Conservation (phyloP, 192 early-diverging fungal genomes). For the Coemansia sp. region DNA sequence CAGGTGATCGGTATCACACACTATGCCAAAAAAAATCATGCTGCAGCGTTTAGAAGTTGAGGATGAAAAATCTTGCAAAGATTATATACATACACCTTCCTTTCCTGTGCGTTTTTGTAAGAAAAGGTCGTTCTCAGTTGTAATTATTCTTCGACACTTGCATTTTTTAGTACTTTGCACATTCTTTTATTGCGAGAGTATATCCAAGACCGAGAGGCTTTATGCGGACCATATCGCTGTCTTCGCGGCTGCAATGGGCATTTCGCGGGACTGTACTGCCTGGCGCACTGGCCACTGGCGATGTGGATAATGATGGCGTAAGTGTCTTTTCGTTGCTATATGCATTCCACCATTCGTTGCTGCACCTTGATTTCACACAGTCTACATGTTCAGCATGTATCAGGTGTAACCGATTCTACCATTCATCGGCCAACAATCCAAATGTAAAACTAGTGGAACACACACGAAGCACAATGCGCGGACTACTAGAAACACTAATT, state of each 20-base stretch:
- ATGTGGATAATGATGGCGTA: conserved; percentile 55
- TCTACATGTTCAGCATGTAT: too few species aligned
- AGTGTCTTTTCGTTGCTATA: conserved; percentile 5
- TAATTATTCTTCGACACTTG: neutral
- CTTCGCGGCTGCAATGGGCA: conserved; percentile 53
- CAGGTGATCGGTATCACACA: neutral
- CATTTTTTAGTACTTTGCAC: conserved; percentile 2
- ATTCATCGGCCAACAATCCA: neutral
- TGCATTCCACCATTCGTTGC: neutral
- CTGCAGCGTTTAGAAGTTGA: too few species aligned
- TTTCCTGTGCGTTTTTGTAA: neutral
- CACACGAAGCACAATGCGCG: neutral
- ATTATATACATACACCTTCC: neutral
- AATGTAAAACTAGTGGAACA: neutral
- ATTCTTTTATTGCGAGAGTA: neutral
- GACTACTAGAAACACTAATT: neutral
- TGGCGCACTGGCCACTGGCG: conserved; percentile 50
- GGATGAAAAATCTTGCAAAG: too few species aligned
- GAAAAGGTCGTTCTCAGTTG: neutral
- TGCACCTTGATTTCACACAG: neutral
- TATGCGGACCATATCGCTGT: conserved; percentile 50
- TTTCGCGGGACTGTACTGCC: conserved; percentile 52
- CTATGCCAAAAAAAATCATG: neutral
- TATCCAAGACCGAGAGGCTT: neutral
- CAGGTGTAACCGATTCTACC: neutral